A percentile compares a stretch with the other conserved stretches of the same genome.
Conservation (phyloP, 768 basidiomycete genomes). For the Cystofilobasidium capitatum region DNA sequence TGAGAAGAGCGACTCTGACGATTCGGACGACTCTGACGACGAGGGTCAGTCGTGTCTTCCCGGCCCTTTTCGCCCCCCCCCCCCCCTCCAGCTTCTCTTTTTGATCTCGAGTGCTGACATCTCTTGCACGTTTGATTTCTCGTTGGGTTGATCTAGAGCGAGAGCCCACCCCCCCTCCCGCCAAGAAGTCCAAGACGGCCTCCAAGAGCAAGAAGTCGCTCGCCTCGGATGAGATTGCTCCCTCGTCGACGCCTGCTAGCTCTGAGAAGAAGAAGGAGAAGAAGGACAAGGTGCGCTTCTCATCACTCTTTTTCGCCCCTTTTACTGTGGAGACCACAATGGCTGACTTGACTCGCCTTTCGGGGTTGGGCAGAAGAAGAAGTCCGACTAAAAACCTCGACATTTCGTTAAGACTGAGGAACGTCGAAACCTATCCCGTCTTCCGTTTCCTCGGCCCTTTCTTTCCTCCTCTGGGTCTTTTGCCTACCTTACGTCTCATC, state of each 20-base stretch:
- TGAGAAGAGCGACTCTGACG: slow-evolving; percentile 10
- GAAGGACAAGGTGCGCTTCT: slow-evolving; percentile 2
- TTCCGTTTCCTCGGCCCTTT: too few species aligned
- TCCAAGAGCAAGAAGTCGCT: background rate
- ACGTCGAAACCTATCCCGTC: too few species aligned
- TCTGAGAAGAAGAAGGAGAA: slow-evolving; percentile 11
- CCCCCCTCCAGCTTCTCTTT: background rate
- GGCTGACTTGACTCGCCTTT: too few species aligned
- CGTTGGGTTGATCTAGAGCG: background rate
- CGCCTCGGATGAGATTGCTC: background rate
- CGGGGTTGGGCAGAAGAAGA: too few species aligned
- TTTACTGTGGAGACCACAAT: too few species aligned
- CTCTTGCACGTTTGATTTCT: background rate
- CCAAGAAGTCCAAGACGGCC: slow-evolving; percentile 19
- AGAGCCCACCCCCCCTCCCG: slow-evolving; percentile 6
- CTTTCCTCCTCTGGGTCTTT: too few species aligned
- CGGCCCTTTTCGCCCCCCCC: background rate
- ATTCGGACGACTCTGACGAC: slow-evolving; percentile 5
- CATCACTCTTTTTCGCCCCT: background rate
- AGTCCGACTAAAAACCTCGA: too few species aligned
- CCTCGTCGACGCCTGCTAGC: background rate
- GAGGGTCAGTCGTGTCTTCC: background rate
- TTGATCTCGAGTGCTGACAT: background rate
- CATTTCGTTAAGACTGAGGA: too few species aligned
- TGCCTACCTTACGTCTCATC: too few species aligned